Evolutionary conservation across 345 rosid genomes (phyloP).

Genomic region (Brassica napus): DNA sequence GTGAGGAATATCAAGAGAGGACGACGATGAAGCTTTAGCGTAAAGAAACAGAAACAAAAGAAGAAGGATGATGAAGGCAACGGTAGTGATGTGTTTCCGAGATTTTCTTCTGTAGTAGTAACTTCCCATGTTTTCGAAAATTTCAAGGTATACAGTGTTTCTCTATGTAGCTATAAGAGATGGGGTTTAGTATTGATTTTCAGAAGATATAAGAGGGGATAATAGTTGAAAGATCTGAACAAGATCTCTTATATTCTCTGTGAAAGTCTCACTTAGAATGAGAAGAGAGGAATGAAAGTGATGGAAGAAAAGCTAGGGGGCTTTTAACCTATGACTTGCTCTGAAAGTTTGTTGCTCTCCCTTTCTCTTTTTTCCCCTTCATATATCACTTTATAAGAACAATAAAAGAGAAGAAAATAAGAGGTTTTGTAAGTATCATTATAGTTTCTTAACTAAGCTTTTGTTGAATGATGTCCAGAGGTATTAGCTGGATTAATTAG

Average conservation of each 20-base stretch:
- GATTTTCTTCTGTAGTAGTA: slow-evolving; percentile 37
- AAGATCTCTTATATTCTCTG: slow-evolving; percentile 8
- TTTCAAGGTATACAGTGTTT: slow-evolving; percentile 11
- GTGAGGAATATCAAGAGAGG: slow-evolving; percentile 5
- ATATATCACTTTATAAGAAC: slow-evolving; percentile 1
- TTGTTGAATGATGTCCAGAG: slow-evolving; percentile 15
- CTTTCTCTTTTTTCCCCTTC: neutral
- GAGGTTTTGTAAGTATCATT: neutral
- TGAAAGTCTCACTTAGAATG: slow-evolving; percentile 18
- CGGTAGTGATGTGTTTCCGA: slow-evolving; percentile 10
- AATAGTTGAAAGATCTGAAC: neutral
- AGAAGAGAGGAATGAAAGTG: slow-evolving; percentile 38
- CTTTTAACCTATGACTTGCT: slow-evolving; percentile 37
- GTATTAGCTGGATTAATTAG: slow-evolving; percentile 15
- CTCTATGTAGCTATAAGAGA: neutral
- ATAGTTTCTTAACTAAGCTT: neutral
- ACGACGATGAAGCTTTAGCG: slow-evolving; percentile 32
- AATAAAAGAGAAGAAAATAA: neutral
- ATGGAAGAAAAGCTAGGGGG: slow-evolving; percentile 34
- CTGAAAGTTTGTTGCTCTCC: slow-evolving; percentile 38
- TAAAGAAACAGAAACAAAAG: slow-evolving; percentile 36
- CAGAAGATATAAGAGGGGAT: neutral
- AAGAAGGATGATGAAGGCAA: slow-evolving; percentile 26
- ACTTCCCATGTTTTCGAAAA: slow-evolving; percentile 19
- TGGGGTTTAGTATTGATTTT: neutral